Evolutionary conservation across 305 asterid genomes (phyloP), one percentile per base, ranked within the genome.

Genomic region (Fraxinus floribunda): DNA sequence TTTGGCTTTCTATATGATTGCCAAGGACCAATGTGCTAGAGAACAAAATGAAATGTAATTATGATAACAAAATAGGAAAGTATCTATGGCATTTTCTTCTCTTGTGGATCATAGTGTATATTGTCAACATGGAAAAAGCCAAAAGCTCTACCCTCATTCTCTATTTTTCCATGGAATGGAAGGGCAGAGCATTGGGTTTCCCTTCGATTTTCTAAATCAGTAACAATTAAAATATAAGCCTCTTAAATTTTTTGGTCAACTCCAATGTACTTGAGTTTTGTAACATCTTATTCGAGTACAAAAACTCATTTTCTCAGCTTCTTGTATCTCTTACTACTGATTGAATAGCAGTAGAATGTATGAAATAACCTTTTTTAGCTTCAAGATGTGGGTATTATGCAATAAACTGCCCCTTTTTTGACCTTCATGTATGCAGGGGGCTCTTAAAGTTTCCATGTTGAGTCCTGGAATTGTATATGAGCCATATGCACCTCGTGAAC

Each of bases 401-500:
- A 7, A 75, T 86, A 66, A 85, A 75, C 79, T 49, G 36, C 34
- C 22, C 80, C 55, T 83, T 84, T 74, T 60, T 78, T 70, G 38
- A 64, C 60, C 78, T 86, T 87, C 49, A 68, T 85, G 74, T 74
- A 77, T 86, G 86, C 91, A 96, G 99, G 95, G 92, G 64, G 84
- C 93, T 73, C 79, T 91, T 75, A 87, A 86, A 79, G 88, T 96
- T 72, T 85, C 98, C 68, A 83, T 92, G 90, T 79, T 86, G 77
- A 96, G 98, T 84, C 98, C 98, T 83, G 99, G 99, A 79, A 83
- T 94, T 77, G 85, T 96, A n/a, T 89, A 86, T 49, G 99, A 96
- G 85, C 99, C 98, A 79, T 96, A 96, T 91, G 85, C 94, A 60
- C 87, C 90, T 78, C 92, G 93, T 62, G 98, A 92, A 74, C 88